Evolutionary conservation across 495 filamentous ascomycete species (phyloP), one percentile per base, ranked within the genome.

Genomic region (Penicillium samsonianum): DNA sequence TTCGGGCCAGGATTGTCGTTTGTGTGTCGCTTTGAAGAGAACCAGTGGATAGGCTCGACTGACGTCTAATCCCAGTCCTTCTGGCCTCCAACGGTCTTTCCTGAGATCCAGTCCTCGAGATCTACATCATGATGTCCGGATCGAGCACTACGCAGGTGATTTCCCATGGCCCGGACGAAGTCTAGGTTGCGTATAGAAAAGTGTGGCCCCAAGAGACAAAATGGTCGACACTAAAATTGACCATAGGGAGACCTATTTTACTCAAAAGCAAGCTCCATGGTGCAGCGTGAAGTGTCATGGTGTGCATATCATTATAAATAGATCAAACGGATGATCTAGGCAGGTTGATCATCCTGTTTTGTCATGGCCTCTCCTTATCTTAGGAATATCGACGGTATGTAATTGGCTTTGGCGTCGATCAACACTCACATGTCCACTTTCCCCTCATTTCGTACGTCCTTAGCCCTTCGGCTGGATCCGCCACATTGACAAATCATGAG

Each of bases 401-500:
- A 4, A 1, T 37, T 38, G 35, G 2, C n/a, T 17, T 17, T n/a
- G n/a, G 0, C 0, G 3, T 38, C n/a, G 35, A 38, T 17, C 35
- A 17, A 38, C 6, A n/a, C 12, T 35, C 14, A 16, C 14, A 16
- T 35, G 16, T 16, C 4, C 33, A n/a, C 28, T 10, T 16, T 35
- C 33, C 14, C 33, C 14, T 35, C 33, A 16, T 16, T 35, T 16
- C 33, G 16, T 4, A 14, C 12, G 5, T 35, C 33, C 5, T 35
- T 35, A 14, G 33, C 2, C 16, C 6, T 7, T 38, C 16, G 10
- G 30, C 10, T 12, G 41, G 3, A 7, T 23, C 20, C 2, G 3
- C n/a, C 25, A 33, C 17, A 4, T 17, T 8, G 37, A 8, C 35
- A 30, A 9, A 25, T 52, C 23, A 62, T 40, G 60, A 51, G 1